Evolutionary conservation across 163 green algal species (phyloP).

Genomic region (Picocystis sp.): DNA sequence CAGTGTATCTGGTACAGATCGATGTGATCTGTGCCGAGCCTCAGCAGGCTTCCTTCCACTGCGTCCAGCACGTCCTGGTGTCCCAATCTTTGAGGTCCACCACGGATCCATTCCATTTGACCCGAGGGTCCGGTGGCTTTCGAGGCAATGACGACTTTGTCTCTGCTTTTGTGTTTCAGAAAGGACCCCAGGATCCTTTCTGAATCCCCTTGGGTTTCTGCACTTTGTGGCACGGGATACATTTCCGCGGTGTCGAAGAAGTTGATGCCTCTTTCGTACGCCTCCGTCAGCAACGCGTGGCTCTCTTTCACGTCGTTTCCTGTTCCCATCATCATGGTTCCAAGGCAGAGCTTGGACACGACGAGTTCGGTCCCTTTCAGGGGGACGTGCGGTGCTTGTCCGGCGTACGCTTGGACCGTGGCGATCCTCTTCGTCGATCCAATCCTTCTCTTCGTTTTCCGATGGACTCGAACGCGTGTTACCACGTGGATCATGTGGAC

Average conservation of each 20-base stretch:
- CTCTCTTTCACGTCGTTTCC: background rate
- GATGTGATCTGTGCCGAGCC: conserved; percentile 62
- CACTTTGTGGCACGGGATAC: conserved; percentile 73
- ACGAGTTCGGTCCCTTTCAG: conserved; percentile 1
- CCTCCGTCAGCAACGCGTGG: background rate
- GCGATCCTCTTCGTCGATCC: too few species aligned
- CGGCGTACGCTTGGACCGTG: too few species aligned
- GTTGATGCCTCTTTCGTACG: conserved; percentile 20
- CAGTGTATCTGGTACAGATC: conserved; percentile 75
- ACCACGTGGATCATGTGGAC: too few species aligned
- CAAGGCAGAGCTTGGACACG: conserved; percentile 3
- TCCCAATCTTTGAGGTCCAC: conserved; percentile 48
- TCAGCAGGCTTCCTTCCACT: conserved; percentile 50
- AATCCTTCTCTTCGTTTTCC: too few species aligned
- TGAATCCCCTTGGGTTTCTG: conserved; percentile 37
- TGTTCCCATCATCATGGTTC: conserved; percentile 8
- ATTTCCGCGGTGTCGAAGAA: conserved; percentile 82
- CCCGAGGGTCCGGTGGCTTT: conserved; percentile 70
- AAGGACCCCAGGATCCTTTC: conserved; percentile 49
- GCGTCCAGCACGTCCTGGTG: conserved; percentile 48
- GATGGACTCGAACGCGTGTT: too few species aligned
- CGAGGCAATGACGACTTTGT: conserved; percentile 25
- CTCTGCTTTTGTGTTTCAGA: conserved; percentile 10
- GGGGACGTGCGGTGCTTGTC: background rate
- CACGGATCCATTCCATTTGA: conserved; percentile 74